These are phyloP conservation scores for Leccinum broughii DNA, from an alignment of 768 basidiomycete genomes.

Conservation along the genomic window DNA sequence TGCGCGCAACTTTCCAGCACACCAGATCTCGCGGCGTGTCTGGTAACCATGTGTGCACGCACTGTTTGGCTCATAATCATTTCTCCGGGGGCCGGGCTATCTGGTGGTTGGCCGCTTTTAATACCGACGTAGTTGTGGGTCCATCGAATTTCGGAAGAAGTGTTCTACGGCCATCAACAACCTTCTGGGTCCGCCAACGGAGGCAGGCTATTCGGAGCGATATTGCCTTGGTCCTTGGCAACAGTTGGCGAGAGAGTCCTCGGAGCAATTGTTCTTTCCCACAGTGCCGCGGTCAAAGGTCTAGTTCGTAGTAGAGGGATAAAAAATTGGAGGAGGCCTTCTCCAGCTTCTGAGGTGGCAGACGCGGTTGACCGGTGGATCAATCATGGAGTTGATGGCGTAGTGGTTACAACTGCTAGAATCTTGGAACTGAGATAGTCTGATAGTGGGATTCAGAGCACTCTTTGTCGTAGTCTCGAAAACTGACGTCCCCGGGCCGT, in stretches of 20 bases:
- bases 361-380: not conserved
- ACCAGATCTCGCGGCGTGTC: not conserved
- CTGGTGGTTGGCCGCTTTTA: too few relatives aligned
- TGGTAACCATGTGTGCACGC: not conserved
- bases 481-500: too few relatives aligned
- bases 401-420: not conserved
- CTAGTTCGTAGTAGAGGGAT: not conserved
- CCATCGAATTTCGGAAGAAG: not conserved
- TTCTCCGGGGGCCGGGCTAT: not conserved
- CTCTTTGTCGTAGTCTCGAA: not conserved
- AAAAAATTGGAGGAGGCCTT: not conserved
- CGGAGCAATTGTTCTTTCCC: not conserved
- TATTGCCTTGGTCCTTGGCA: not conserved
- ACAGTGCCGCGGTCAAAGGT: not conserved
- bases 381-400: constrained; percentile 11
- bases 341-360: not conserved
- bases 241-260: not conserved
- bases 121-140: not conserved
- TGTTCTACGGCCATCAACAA: not conserved
- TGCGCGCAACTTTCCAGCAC: not conserved
- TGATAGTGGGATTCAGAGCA: too few relatives aligned
- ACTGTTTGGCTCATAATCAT: not conserved
- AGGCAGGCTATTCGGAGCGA: not conserved
- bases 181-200: not conserved
- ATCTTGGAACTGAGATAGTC: not conserved